Evolutionary conservation across 768 basidiomycete species (phyloP).

Genomic region (Sutorius australiensis): DNA sequence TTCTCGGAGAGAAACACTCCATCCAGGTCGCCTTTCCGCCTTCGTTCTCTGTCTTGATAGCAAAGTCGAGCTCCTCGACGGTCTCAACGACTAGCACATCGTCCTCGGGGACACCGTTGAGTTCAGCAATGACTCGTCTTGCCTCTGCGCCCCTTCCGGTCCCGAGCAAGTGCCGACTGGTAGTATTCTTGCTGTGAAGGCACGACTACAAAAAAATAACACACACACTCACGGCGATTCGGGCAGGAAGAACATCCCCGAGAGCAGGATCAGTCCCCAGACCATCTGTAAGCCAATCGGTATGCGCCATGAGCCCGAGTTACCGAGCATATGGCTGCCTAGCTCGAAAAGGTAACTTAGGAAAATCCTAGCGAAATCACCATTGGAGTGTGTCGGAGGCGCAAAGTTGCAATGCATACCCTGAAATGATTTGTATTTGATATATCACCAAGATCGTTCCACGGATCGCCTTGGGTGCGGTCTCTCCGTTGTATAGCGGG

Average conservation of each 20-base stretch:
- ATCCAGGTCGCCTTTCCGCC: constrained; percentile 77
- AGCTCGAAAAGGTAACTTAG: constrained; percentile 69
- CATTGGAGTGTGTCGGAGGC: neutral
- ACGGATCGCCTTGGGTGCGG: constrained; percentile 69
- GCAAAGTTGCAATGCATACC: constrained; percentile 37
- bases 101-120: constrained; percentile 61
- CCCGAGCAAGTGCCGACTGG: constrained; percentile 70
- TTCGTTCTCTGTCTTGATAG: constrained; percentile 69
- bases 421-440: constrained; percentile 72
- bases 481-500: constrained; percentile 75
- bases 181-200: neutral
- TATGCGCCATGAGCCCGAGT: constrained; percentile 67
- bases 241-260: constrained; percentile 71
- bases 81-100: constrained; percentile 56
- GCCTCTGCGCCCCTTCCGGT: constrained; percentile 51
- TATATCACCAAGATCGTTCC: constrained; percentile 72
- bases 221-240: constrained; percentile 61
- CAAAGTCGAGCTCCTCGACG: constrained; percentile 61
- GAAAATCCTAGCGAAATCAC: constrained; percentile 49
- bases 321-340: constrained; percentile 52
- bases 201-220: neutral
- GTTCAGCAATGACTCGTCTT: constrained; percentile 54
- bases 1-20: constrained; percentile 71
- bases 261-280: constrained; percentile 64
- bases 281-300: constrained; percentile 73